These are phyloP conservation scores for Gossypium sturtianum DNA, from an alignment of 345 rosid species.

Conservation along the genomic window DNA sequence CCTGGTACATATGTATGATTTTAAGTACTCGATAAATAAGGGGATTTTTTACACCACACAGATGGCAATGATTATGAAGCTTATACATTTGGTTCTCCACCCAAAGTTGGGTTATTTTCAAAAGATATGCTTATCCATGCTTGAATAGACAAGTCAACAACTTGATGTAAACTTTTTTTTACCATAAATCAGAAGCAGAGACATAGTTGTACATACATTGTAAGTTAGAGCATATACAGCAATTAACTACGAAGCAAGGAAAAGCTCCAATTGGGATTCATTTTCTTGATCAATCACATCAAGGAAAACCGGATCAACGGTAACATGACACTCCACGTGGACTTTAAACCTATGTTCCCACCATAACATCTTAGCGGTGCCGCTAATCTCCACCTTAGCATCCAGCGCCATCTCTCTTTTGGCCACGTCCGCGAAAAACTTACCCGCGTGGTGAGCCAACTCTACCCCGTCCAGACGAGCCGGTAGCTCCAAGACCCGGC, in stretches of 20 bases:
- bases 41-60: no score
- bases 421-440: conserved; percentile 64
- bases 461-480: conserved; percentile 71
- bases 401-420: conserved; percentile 74
- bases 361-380: conserved; percentile 72
- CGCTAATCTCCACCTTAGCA: conserved; percentile 61
- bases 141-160: neutral
- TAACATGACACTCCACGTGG: conserved; percentile 73
- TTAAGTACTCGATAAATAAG: no score
- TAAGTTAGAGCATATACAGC: no score
- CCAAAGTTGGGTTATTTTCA: neutral
- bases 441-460: conserved; percentile 71
- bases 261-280: conserved; percentile 46
- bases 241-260: conserved; percentile 20
- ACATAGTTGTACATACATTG: neutral
- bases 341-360: conserved; percentile 78
- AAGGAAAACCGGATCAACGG: conserved; percentile 80
- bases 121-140: neutral
- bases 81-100: neutral
- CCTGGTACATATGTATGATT: no score
- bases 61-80: no score
- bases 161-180: neutral
- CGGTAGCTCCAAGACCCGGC: conserved; percentile 56
- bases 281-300: conserved; percentile 80
- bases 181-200: neutral